phyloP scores from a whole-genome alignment of 495 filamentous ascomycete genomes.

The Penicillium diatomitis region DNA sequence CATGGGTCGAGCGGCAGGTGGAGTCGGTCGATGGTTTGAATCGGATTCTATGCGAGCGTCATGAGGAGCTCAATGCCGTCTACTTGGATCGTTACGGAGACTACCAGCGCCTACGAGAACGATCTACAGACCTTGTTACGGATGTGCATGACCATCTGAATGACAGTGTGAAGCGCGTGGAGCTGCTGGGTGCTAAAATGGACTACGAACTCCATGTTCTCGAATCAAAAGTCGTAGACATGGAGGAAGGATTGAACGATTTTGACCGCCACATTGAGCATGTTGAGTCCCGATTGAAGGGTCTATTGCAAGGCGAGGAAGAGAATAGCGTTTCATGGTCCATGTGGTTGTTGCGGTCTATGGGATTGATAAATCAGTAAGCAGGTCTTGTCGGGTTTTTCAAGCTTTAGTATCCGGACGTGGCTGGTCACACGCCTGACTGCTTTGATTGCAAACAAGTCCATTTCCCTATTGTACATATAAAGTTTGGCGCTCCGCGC shows the following conservation, averaged over 20 bases:
- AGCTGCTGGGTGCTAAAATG: slow-evolving; percentile 74
- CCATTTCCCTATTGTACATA: slow-evolving; percentile 22
- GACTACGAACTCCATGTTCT: slow-evolving; percentile 88
- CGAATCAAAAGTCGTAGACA: slow-evolving; percentile 73
- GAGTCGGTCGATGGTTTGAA: slow-evolving; percentile 53
- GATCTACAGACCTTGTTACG: slow-evolving; percentile 54
- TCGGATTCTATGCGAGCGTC: slow-evolving; percentile 47
- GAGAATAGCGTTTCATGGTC: slow-evolving; percentile 53
- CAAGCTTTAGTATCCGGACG: no score
- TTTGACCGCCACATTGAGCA: slow-evolving; percentile 74
- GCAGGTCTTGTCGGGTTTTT: no score
- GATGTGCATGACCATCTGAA: slow-evolving; percentile 57
- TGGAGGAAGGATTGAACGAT: slow-evolving; percentile 72
- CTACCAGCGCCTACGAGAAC: slow-evolving; percentile 54
- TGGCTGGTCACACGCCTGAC: background rate
- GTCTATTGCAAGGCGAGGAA: slow-evolving; percentile 55
- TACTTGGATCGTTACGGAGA: slow-evolving; percentile 59
- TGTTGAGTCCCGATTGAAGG: slow-evolving; percentile 64
- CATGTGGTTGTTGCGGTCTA: slow-evolving; percentile 35
- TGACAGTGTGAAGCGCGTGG: slow-evolving; percentile 73
- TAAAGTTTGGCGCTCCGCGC: slow-evolving; percentile 11
- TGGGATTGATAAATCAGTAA: slow-evolving; percentile 20
- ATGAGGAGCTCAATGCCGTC: slow-evolving; percentile 55
- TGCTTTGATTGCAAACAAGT: slow-evolving; percentile 2
- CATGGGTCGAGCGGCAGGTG: slow-evolving; percentile 63